phyloP scores from a whole-genome alignment of 1,284 basidiomycete genomes.

The Rhodotorula sp. region DNA sequence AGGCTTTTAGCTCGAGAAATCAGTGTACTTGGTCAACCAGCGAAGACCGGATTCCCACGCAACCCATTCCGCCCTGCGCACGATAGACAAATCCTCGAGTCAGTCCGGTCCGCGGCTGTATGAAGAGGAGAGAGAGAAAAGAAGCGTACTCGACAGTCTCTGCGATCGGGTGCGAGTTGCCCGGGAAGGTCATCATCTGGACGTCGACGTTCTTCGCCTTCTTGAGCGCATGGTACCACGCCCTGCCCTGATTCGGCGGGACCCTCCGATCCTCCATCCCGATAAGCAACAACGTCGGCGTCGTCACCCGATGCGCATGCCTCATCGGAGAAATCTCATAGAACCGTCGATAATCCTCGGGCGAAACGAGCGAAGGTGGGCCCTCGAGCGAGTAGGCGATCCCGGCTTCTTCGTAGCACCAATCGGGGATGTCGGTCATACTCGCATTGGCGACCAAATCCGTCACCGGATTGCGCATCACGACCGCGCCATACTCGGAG shows the following conservation, averaged over 20 bases:
- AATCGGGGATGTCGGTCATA: constrained; percentile 68
- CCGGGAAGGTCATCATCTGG: constrained; percentile 63
- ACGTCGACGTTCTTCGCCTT: constrained; percentile 48
- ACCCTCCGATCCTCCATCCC: constrained; percentile 65
- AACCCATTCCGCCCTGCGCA: constrained; percentile 21
- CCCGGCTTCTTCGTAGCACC: constrained; percentile 61
- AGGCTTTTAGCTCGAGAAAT: constrained; percentile 2
- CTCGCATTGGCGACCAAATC: constrained; percentile 57
- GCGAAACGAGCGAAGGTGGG: constrained; percentile 53
- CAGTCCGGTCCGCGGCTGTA: neutral
- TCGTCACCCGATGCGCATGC: constrained; percentile 56
- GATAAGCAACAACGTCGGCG: constrained; percentile 61
- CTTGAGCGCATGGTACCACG: constrained; percentile 62
- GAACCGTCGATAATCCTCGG: constrained; percentile 55
- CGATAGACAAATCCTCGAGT: neutral
- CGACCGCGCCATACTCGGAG: constrained; percentile 61
- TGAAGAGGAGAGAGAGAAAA: too few species aligned
- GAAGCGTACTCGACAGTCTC: constrained; percentile 27
- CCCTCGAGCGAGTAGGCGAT: constrained; percentile 49
- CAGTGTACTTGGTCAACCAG: constrained; percentile 26
- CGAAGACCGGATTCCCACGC: constrained; percentile 29
- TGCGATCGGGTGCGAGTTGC: constrained; percentile 63
- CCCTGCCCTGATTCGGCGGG: constrained; percentile 62
- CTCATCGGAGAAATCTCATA: constrained; percentile 61
- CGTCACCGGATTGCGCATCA: constrained; percentile 69